Conservation (phyloP, 2,329 filamentous ascomycete species). For the Nothophoma quercina region DNA sequence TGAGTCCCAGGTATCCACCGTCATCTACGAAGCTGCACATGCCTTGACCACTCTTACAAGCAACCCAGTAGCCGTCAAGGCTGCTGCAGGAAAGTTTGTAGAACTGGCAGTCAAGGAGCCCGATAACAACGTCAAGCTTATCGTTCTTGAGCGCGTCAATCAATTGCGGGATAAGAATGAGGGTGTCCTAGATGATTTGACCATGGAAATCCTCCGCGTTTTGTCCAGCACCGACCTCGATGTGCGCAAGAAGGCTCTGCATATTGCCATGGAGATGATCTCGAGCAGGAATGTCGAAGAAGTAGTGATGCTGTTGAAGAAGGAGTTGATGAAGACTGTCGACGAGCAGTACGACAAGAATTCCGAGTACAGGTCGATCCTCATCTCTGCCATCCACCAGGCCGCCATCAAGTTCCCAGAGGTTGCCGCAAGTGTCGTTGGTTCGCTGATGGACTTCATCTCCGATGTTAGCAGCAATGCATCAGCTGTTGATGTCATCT, state of each 20-base stretch:
- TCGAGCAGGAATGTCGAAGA: slow-evolving; percentile 99
- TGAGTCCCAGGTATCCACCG: slow-evolving; percentile 90
- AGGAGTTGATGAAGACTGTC: slow-evolving; percentile 95
- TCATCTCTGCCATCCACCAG: slow-evolving; percentile 97
- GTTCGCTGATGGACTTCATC: slow-evolving; percentile 98
- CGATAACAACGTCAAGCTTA: slow-evolving; percentile 99
- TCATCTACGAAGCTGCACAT: slow-evolving; percentile 96
- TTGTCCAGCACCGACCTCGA: slow-evolving; percentile 96
- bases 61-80: slow-evolving; percentile 97
- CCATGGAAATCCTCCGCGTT: slow-evolving; percentile 96
- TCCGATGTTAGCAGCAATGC: slow-evolving; percentile 98
- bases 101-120: slow-evolving; percentile 97
- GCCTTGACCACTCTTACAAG: slow-evolving; percentile 92
- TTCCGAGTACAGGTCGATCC: slow-evolving; percentile 71
- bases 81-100: slow-evolving; percentile 93
- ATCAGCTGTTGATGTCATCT: slow-evolving; percentile 96
- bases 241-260: slow-evolving; percentile 88
- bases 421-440: slow-evolving; percentile 94
- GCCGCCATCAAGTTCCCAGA: slow-evolving; percentile 99
- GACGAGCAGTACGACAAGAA: slow-evolving; percentile 97
- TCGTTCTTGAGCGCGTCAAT: slow-evolving; percentile 93
- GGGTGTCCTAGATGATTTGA: slow-evolving; percentile 89
- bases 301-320: slow-evolving; percentile 94
- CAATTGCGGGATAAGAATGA: slow-evolving; percentile 86
- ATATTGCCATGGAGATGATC: slow-evolving; percentile 95